Conservation (phyloP, 108 stramenopile species). For the Cylindrotheca fusiformis region DNA sequence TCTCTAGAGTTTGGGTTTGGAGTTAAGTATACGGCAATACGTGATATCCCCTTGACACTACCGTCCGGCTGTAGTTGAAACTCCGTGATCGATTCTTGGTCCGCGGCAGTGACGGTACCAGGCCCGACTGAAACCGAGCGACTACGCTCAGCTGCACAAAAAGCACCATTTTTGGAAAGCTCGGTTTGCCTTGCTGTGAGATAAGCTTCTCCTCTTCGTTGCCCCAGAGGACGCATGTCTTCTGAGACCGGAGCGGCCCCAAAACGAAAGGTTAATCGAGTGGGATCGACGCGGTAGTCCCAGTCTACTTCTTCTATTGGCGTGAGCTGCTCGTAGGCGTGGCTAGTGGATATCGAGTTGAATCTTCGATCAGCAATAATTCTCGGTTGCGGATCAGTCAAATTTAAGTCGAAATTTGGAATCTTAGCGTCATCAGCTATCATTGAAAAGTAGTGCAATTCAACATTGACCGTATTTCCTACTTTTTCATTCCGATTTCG, state of each 20-base stretch:
- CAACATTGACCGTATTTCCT: conserved; percentile 28
- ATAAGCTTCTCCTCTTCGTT: conserved; percentile 41
- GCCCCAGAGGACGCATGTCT: conserved; percentile 54
- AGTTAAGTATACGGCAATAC: conserved; percentile 52
- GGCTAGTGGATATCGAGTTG: conserved; percentile 42
- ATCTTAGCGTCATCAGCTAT: conserved; percentile 32
- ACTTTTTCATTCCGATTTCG: conserved; percentile 44
- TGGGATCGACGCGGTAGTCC: conserved; percentile 49
- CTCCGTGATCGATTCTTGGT: conserved; percentile 54
- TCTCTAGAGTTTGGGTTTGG: conserved; percentile 62
- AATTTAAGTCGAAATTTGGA: conserved; percentile 20
- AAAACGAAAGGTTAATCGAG: conserved; percentile 27
- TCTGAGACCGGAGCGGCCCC: conserved; percentile 27
- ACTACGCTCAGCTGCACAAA: conserved; percentile 40
- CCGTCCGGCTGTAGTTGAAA: conserved; percentile 21
- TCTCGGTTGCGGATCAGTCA: conserved; percentile 28
- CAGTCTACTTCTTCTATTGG: conserved; percentile 45
- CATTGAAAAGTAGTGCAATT: conserved; percentile 42
- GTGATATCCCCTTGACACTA: conserved; percentile 26
- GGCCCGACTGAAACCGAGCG: conserved; percentile 38
- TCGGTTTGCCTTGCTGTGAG: conserved; percentile 38
- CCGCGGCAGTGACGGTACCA: conserved; percentile 38
- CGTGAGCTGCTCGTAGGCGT: conserved; percentile 37
- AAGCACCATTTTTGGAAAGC: neutral
- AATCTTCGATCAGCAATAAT: conserved; percentile 48